Conservation (phyloP, 805 yeast species). For the Wickerhamomyces chambardii region DNA sequence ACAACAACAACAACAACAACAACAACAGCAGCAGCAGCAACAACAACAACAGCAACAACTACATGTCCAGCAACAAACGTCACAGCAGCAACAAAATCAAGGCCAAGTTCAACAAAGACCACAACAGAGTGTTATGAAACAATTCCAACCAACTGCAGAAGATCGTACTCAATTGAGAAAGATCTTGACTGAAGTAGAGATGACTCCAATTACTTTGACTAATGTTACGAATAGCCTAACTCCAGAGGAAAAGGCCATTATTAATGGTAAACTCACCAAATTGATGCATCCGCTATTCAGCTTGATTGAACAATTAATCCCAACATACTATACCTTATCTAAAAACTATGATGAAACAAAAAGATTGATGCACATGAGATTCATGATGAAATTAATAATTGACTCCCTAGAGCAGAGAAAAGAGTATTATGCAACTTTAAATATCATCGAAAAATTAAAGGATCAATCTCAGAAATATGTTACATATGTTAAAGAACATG, state of each 20-base stretch:
- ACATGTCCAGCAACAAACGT: slow-evolving; percentile 14
- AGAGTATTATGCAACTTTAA: slow-evolving; percentile 63
- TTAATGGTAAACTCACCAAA: slow-evolving; percentile 42
- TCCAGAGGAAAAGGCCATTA: slow-evolving; percentile 54
- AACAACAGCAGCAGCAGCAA: slow-evolving; percentile 8
- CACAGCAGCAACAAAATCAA: slow-evolving; percentile 11
- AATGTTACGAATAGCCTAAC: slow-evolving; percentile 56
- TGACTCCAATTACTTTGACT: slow-evolving; percentile 55
- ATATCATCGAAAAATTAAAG: slow-evolving; percentile 59
- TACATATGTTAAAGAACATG: slow-evolving; percentile 62
- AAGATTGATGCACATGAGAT: slow-evolving; percentile 68
- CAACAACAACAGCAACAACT: slow-evolving; percentile 9
- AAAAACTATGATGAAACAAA: slow-evolving; percentile 69
- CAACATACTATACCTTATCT: slow-evolving; percentile 70
- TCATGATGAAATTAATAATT: slow-evolving; percentile 67
- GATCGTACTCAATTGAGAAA: slow-evolving; percentile 53
- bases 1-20: slow-evolving; percentile 4
- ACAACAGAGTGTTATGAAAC: slow-evolving; percentile 7
- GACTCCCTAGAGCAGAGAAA: slow-evolving; percentile 55
- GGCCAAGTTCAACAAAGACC: slow-evolving; percentile 11
- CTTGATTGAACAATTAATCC: slow-evolving; percentile 67
- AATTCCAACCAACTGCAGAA: slow-evolving; percentile 39
- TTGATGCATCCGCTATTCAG: slow-evolving; percentile 44
- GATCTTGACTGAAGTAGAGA: slow-evolving; percentile 61
- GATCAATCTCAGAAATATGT: slow-evolving; percentile 68